These are phyloP conservation scores for Triticum monococcum DNA, from an alignment of 176 grass and related monocot genomes.

Conservation along the genomic window DNA sequence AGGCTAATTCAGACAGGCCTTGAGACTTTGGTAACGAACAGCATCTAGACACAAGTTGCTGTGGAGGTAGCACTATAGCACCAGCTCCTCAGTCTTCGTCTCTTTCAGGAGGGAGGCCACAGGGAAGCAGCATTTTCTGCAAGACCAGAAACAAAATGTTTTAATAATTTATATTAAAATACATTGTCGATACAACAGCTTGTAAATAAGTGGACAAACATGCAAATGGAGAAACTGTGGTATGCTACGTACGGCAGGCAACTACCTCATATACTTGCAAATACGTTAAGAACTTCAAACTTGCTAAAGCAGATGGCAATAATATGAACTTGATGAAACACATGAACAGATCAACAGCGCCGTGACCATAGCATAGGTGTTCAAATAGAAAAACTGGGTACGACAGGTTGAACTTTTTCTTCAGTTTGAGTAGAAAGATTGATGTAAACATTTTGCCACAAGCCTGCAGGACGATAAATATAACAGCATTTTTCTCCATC, in stretches of 20 bases:
- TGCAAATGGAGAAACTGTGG: not conserved
- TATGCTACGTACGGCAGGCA: not conserved
- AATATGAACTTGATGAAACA: not conserved
- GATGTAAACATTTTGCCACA: not conserved
- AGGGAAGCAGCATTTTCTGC: constrained; percentile 91
- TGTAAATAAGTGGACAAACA: not conserved
- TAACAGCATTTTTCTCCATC: not conserved
- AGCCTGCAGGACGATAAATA: not conserved
- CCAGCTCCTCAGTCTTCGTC: constrained; percentile 61
- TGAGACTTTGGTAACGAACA: not conserved
- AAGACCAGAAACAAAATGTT: not conserved
- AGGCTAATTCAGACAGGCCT: not conserved
- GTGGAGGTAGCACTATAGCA: not conserved
- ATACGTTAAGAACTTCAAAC: not conserved
- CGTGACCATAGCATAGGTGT: not conserved
- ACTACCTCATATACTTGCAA: not conserved
- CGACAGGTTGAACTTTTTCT: not conserved
- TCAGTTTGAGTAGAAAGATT: not conserved
- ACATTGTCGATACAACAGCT: not conserved
- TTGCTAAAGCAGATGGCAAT: not conserved
- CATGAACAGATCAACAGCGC: not conserved
- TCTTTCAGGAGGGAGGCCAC: constrained; percentile 66
- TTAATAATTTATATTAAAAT: not conserved
- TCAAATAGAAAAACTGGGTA: not conserved
- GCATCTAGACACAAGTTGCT: not conserved